Percentiles rank a stretch among this genome's conserved stretches.
phyloP scores from a whole-genome alignment of 2,329 filamentous ascomycete species.

The Colletotrichum sp. region DNA sequence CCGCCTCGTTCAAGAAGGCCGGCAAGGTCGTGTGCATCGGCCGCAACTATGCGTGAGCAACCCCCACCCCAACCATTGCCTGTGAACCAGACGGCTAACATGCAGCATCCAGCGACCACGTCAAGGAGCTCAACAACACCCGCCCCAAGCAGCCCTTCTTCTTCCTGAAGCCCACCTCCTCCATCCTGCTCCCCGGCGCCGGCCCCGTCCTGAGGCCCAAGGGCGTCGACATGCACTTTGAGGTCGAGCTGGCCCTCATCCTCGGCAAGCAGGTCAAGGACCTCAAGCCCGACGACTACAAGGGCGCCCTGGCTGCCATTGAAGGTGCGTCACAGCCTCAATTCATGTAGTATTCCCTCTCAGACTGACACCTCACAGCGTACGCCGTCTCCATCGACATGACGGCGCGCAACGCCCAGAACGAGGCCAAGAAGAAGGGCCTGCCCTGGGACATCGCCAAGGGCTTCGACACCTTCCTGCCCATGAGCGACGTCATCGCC shows the following conservation, averaged over 20 bases:
- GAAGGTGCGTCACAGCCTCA: constrained; percentile 59
- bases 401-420: constrained; percentile 94
- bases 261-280: constrained; percentile 84
- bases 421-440: constrained; percentile 96
- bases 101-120: constrained; percentile 73
- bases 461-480: constrained; percentile 97
- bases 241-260: constrained; percentile 90
- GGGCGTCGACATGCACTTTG: constrained; percentile 89
- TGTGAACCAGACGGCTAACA: constrained; percentile 17
- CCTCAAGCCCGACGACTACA: constrained; percentile 73
- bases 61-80: not conserved
- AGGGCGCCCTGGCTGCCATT: constrained; percentile 82
- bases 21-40: constrained; percentile 91
- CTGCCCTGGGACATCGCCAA: constrained; percentile 97
- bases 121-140: constrained; percentile 86
- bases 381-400: constrained; percentile 96
- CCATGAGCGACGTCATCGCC: constrained; percentile 80
- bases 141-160: constrained; percentile 97
- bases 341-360: too few relatives aligned
- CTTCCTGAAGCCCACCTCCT: constrained; percentile 94
- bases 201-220: constrained; percentile 83
- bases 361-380: constrained; percentile 47
- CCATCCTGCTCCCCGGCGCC: constrained; percentile 78
- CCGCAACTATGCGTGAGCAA: constrained; percentile 88
- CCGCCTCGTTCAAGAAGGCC: constrained; percentile 56